Evolutionary conservation across 495 filamentous ascomycete genomes (phyloP).

Genomic region (Daldinia concentrica): DNA sequence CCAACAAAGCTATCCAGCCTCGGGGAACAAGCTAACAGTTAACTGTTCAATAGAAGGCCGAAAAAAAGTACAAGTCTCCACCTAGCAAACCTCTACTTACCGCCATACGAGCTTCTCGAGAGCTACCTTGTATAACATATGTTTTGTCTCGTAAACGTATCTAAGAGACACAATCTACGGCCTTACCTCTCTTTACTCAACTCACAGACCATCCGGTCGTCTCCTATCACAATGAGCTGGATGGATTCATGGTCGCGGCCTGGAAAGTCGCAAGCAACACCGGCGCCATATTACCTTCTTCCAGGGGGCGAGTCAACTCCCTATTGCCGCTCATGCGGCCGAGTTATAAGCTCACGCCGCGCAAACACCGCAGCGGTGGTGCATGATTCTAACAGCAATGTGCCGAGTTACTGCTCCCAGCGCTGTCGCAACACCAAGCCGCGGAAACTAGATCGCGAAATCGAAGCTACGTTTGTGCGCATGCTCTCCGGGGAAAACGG

Average conservation of each 20-base stretch:
- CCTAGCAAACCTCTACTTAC: neutral
- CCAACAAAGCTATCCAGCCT: too few relatives aligned
- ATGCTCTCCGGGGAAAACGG: conserved; percentile 3
- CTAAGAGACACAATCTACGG: neutral
- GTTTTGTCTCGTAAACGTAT: neutral
- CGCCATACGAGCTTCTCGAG: neutral
- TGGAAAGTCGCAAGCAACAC: conserved; percentile 47
- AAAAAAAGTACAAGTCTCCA: too few relatives aligned
- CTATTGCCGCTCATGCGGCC: conserved; percentile 55
- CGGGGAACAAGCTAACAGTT: too few relatives aligned
- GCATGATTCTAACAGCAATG: neutral
- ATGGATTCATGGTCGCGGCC: conserved; percentile 53
- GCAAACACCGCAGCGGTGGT: neutral
- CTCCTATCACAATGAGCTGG: conserved; percentile 3
- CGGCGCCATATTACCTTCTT: conserved; percentile 52
- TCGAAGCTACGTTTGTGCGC: conserved; percentile 24
- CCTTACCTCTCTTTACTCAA: neutral
- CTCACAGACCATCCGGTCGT: neutral
- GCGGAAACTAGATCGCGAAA: conserved; percentile 16
- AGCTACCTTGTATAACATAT: neutral
- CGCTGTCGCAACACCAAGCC: conserved; percentile 26
- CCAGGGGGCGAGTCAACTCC: conserved; percentile 42
- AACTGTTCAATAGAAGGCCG: too few relatives aligned
- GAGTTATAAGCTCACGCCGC: conserved; percentile 48
- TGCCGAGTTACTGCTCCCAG: conserved; percentile 25